A percentile compares a stretch with the other conserved stretches of the same genome.
Evolutionary conservation across 208 protist genomes (phyloP).

Genomic region (Wallacemonas rigidus): DNA sequence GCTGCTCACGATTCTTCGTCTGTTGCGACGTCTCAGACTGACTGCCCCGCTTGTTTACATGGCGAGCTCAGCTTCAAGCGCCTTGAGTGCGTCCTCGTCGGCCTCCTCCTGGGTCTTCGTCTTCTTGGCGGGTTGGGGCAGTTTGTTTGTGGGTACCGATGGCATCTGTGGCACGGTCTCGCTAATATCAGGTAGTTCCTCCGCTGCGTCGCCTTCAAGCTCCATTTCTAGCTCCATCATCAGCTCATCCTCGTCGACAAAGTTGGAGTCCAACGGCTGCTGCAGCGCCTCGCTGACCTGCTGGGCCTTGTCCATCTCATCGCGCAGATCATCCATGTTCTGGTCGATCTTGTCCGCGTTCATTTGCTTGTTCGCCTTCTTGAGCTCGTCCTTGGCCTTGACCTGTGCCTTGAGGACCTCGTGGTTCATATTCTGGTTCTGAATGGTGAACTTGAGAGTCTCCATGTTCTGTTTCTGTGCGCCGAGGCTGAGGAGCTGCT

Average conservation of each 20-base stretch:
- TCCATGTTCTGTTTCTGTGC: slow-evolving; percentile 85
- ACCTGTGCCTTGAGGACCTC: slow-evolving; percentile 83
- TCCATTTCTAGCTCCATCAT: slow-evolving; percentile 83
- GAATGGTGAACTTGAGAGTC: slow-evolving; percentile 81
- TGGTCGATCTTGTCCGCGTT: slow-evolving; percentile 88
- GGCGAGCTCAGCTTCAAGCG: slow-evolving; percentile 76
- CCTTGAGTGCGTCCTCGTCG: slow-evolving; percentile 74
- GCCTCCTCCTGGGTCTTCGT: slow-evolving; percentile 45
- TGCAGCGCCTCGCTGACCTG: slow-evolving; percentile 80
- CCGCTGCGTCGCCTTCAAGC: slow-evolving; percentile 34
- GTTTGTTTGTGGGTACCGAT: slow-evolving; percentile 24
- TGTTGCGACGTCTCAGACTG: not conserved
- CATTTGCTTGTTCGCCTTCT: slow-evolving; percentile 83
- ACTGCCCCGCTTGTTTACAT: slow-evolving; percentile 16
- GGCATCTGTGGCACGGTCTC: slow-evolving; percentile 21
- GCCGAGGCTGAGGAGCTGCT: slow-evolving; percentile 69
- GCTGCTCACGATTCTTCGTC: not conserved
- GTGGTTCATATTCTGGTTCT: slow-evolving; percentile 88
- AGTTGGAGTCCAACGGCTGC: slow-evolving; percentile 77
- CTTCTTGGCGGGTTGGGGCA: slow-evolving; percentile 30
- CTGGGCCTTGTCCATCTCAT: slow-evolving; percentile 93
- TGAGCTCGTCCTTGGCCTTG: slow-evolving; percentile 71
- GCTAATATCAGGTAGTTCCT: slow-evolving; percentile 18
- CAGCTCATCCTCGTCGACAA: slow-evolving; percentile 85
- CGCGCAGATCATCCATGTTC: slow-evolving; percentile 85